phyloP scores from a whole-genome alignment of 2,329 filamentous ascomycete genomes.

The Venturia pyrina region DNA sequence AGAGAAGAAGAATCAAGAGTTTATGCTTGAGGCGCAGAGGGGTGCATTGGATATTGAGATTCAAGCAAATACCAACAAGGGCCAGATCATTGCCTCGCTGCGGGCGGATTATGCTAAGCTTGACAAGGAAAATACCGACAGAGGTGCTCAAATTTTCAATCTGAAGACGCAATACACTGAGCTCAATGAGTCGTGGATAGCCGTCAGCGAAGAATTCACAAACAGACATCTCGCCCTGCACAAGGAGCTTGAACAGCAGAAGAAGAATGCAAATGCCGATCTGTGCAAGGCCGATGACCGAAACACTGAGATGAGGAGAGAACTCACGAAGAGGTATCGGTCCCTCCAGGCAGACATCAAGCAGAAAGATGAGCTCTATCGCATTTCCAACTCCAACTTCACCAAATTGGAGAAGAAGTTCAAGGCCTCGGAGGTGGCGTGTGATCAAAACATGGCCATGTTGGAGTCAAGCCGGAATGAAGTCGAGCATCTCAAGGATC shows the following conservation, averaged over 20 bases:
- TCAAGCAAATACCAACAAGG: not conserved
- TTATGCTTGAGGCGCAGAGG: too few relatives aligned
- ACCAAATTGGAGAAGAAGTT: not conserved
- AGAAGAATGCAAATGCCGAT: not conserved
- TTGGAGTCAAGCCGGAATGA: not conserved
- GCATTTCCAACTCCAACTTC: too few relatives aligned
- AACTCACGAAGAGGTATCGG: not conserved
- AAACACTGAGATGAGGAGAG: not conserved
- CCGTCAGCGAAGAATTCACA: too few relatives aligned
- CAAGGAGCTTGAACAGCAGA: not conserved
- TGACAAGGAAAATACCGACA: not conserved
- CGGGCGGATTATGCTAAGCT: not conserved
- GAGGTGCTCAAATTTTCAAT: too few relatives aligned
- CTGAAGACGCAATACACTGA: too few relatives aligned
- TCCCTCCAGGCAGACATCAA: not conserved
- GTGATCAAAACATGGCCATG: not conserved
- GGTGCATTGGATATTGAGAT: not conserved
- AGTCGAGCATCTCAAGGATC: not conserved
- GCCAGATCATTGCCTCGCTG: not conserved
- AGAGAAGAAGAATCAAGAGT: not conserved
- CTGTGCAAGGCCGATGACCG: not conserved
- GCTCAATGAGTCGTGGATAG: too few relatives aligned
- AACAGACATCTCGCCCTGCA: not conserved
- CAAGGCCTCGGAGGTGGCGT: not conserved
- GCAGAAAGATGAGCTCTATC: not conserved